Conservation (phyloP, 495 filamentous ascomycete genomes). For the Penicillium ochrochloron region DNA sequence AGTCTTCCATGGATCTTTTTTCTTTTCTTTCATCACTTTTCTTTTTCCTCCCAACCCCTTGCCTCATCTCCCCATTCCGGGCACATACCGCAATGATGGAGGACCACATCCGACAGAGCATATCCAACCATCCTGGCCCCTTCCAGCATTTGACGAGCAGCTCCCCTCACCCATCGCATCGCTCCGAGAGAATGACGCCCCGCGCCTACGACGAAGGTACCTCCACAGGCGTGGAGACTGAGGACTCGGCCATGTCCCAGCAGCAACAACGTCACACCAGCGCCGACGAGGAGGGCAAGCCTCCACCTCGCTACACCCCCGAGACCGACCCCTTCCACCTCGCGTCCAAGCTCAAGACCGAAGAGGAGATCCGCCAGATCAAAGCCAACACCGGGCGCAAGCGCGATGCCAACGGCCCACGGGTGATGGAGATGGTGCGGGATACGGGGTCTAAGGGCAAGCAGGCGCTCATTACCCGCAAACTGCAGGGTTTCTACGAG, state of each 20-base stretch:
- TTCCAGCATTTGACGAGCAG: conserved; percentile 30
- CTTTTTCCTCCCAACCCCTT: conserved; percentile 7
- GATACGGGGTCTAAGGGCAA: conserved; percentile 28
- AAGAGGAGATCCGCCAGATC: conserved; percentile 77
- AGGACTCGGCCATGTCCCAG: conserved; percentile 21
- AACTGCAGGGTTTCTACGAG: conserved; percentile 84
- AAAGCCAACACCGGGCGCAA: conserved; percentile 83
- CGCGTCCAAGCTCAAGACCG: conserved; percentile 75
- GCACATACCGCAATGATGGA: conserved; percentile 35
- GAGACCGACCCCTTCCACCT: conserved; percentile 83
- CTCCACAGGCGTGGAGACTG: conserved; percentile 42
- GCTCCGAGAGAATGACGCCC: conserved; percentile 28
- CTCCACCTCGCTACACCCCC: conserved; percentile 59
- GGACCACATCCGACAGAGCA: conserved; percentile 45
- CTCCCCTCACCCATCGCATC: conserved; percentile 28
- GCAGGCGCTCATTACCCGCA: conserved; percentile 54
- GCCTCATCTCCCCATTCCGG: conserved; percentile 5
- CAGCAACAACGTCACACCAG: conserved; percentile 40
- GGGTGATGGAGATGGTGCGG: conserved; percentile 22
- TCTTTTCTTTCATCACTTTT: not conserved
- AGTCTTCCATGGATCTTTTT: not conserved
- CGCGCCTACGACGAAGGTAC: conserved; percentile 39
- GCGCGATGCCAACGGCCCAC: conserved; percentile 57
- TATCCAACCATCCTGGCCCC: conserved; percentile 40
- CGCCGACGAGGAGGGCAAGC: conserved; percentile 69